Evolutionary conservation across 805 yeast species (phyloP), one percentile per base, ranked within the genome.

Genomic region (Candida coquimbonensis): DNA sequence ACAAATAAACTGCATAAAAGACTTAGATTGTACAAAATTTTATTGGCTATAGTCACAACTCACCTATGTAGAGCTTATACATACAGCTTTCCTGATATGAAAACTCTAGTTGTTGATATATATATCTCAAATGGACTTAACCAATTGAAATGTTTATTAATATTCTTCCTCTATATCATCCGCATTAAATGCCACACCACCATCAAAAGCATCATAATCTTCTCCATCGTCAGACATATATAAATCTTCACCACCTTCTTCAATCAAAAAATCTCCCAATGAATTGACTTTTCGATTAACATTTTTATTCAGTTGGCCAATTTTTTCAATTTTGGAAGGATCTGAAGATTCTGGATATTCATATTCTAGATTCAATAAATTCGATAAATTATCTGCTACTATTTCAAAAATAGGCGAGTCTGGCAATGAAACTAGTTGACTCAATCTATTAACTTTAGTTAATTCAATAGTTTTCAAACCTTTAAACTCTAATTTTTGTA

Each of bases 91-190:
- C 24, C 24, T 21, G 7, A 21, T 5, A 21, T 6, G 24, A 21
- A 21, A 4, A 6, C 24, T 21, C 24, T 21, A 21, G 4, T 21
- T 21, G 24, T 3, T 3, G 3, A 21, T 6, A 21, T 6, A 6
- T 21, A 21, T 21, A 21, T 6, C 24, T 21, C 24, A 21, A 21
- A 21, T 21, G 24, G 24, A 21, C 24, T 6, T 6, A 21, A 21
- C 24, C 24, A 21, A 21, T 4, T 21, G 5, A 21, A 21, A 21
- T 5, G 24, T 21, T 5, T 21, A 6, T 21, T 19, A 35, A 19
- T 47, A 47, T 25, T 40, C 49, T 29, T 47, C 49, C 17, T 43
- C 47, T 3, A 47, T 47, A 24, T 47, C 49, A 38, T 38, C 49
- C 3, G 19, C 42, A 27, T 43, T 35, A 16, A 47, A 40, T 8